A percentile compares a stretch with the other conserved stretches of the same genome.
Evolutionary conservation across 2,329 filamentous ascomycete species (phyloP).

Genomic region (Phyllosticta citrichinensis): DNA sequence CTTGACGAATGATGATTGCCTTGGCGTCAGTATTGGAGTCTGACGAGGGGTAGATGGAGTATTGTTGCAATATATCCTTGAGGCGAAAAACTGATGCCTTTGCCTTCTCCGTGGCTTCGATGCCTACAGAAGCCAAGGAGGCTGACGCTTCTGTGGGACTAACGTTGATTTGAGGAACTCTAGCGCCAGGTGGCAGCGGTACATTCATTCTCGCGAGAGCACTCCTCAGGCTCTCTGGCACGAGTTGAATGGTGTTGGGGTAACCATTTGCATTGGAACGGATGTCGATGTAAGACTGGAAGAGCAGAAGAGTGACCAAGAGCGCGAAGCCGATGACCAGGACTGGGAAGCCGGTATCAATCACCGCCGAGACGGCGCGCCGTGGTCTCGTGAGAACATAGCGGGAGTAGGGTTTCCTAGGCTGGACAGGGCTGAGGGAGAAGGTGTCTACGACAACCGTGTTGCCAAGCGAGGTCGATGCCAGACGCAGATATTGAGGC

Average conservation of each 20-base stretch:
- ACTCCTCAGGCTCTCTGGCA: slow-evolving; percentile 43
- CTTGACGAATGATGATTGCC: slow-evolving; percentile 32
- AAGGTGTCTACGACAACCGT: slow-evolving; percentile 72
- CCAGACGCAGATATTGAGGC: slow-evolving; percentile 61
- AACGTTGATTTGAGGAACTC: neutral
- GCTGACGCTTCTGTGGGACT: neutral
- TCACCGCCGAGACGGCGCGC: slow-evolving; percentile 18
- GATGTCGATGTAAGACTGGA: slow-evolving; percentile 49
- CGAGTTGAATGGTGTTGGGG: slow-evolving; percentile 26
- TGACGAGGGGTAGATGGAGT: neutral
- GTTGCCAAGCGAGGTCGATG: slow-evolving; percentile 71
- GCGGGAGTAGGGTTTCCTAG: slow-evolving; percentile 44
- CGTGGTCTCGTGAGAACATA: slow-evolving; percentile 48
- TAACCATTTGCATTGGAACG: slow-evolving; percentile 46
- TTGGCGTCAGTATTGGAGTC: slow-evolving; percentile 7
- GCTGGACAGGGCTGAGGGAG: slow-evolving; percentile 46
- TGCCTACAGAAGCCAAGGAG: neutral
- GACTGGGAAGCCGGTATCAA: slow-evolving; percentile 46
- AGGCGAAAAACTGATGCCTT: slow-evolving; percentile 1
- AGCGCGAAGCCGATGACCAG: slow-evolving; percentile 52
- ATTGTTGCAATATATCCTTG: neutral
- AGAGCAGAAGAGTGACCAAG: slow-evolving; percentile 51
- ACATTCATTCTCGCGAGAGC: slow-evolving; percentile 14
- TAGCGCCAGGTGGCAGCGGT: slow-evolving; percentile 17
- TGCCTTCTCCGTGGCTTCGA: neutral